Evolutionary conservation across 768 basidiomycete species (phyloP).

Genomic region (Mycena olivaceomarginata): DNA sequence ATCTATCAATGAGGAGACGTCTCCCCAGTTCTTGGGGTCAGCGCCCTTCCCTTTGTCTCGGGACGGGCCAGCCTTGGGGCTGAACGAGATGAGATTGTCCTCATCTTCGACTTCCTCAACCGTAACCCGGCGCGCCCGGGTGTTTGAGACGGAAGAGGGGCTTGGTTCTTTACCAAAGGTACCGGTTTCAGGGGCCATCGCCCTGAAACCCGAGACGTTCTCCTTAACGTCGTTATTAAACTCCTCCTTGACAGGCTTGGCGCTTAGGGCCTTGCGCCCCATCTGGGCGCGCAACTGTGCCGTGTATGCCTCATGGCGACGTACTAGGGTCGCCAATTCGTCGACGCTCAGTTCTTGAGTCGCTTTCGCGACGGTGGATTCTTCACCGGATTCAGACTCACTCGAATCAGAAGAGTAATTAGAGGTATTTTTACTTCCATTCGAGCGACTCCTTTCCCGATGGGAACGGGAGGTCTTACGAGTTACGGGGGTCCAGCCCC

Average conservation of each 20-base stretch:
- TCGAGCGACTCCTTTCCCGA: not conserved
- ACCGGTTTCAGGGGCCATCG: not conserved
- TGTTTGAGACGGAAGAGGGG: not conserved
- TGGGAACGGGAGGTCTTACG: constrained; percentile 8
- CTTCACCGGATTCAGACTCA: not conserved
- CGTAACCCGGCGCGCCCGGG: not conserved
- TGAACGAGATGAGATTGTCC: not conserved
- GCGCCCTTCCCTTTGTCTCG: constrained; percentile 22
- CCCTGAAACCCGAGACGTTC: not conserved
- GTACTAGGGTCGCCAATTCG: not conserved
- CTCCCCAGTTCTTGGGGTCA: constrained; percentile 28
- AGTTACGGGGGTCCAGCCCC: constrained; percentile 8
- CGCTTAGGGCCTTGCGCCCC: not conserved
- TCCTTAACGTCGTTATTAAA: not conserved
- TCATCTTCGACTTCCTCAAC: too few relatives aligned
- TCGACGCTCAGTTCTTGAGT: not conserved
- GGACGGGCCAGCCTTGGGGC: not conserved
- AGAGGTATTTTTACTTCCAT: not conserved
- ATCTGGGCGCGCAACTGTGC: not conserved
- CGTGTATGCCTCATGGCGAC: not conserved
- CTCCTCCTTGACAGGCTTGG: not conserved
- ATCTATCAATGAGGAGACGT: not conserved
- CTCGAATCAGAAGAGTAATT: not conserved
- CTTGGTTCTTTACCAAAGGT: not conserved
- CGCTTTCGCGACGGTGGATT: not conserved